phyloP scores from a whole-genome alignment of 345 rosid species.

The Bruguiera gymnorhiza region DNA sequence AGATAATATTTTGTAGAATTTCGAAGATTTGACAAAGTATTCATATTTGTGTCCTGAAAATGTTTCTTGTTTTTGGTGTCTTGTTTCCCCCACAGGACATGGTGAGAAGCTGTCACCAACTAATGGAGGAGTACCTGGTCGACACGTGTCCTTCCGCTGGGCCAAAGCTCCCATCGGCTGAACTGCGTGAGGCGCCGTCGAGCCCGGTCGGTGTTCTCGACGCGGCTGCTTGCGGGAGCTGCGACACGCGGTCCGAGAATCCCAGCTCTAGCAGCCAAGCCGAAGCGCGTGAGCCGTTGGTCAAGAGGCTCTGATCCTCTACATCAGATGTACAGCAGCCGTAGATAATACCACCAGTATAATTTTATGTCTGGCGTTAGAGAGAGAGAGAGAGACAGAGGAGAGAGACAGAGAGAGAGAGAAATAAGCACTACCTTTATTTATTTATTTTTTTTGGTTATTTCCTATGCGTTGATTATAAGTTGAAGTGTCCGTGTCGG shows the following conservation, averaged over 20 bases:
- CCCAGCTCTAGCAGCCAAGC: conserved; percentile 31
- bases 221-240: conserved; percentile 57
- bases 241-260: conserved; percentile 43
- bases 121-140: conserved; percentile 56
- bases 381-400: conserved; percentile 8
- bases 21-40: conserved; percentile 31
- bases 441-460: background rate
- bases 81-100: conserved; percentile 34
- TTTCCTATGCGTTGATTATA: conserved; percentile 15
- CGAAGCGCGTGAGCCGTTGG: conserved; percentile 25
- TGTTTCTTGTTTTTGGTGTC: background rate
- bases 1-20: conserved; percentile 9
- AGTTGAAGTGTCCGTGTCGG: conserved; percentile 27
- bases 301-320: conserved; percentile 38
- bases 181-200: conserved; percentile 24
- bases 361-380: background rate
- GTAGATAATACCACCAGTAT: conserved; percentile 28
- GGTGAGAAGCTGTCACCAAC: conserved; percentile 76
- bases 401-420: background rate
- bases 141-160: conserved; percentile 52
- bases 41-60: conserved; percentile 35
- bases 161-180: conserved; percentile 23
- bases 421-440: background rate
- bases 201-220: conserved; percentile 67
- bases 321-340: conserved; percentile 44